These are phyloP conservation scores for Knoxia roxburghii DNA, from an alignment of 257 asterid species.

Conservation along the genomic window DNA sequence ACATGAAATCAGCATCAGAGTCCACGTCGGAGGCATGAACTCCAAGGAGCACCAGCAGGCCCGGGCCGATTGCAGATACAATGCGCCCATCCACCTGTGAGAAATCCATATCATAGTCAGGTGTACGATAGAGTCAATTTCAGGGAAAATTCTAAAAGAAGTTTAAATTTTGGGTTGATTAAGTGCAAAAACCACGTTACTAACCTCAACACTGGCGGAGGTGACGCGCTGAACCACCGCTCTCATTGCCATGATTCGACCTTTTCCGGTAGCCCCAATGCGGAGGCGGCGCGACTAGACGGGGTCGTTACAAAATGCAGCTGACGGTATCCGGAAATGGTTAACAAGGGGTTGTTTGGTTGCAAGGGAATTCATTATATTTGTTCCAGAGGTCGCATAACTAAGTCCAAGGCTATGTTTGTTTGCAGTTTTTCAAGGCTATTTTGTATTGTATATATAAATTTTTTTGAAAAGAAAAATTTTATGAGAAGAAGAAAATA, in stretches of 20 bases:
- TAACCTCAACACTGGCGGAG: conserved; percentile 86
- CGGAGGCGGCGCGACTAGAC: conserved; percentile 36
- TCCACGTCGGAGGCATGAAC: conserved; percentile 63
- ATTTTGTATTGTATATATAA: too few species aligned
- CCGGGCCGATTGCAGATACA: conserved; percentile 74
- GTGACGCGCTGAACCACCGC: conserved; percentile 82
- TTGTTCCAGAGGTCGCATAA: not conserved
- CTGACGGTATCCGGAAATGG: not conserved
- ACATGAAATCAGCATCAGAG: conserved; percentile 78
- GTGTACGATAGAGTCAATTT: conserved; percentile 5
- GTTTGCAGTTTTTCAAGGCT: too few species aligned
- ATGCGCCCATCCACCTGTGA: conserved; percentile 71
- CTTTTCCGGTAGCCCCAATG: conserved; percentile 12
- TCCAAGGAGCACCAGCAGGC: conserved; percentile 77
- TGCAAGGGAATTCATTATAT: conserved; percentile 10
- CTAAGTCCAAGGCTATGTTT: too few species aligned
- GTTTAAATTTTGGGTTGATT: not conserved
- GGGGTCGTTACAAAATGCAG: not conserved
- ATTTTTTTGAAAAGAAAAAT: too few species aligned
- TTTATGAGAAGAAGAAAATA: too few species aligned
- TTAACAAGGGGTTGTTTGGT: conserved; percentile 15
- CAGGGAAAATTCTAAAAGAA: not conserved
- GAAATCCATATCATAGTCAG: conserved; percentile 10
- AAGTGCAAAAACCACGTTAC: not conserved
- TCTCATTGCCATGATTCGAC: conserved; percentile 54